These are phyloP conservation scores for Penicillium odoratum DNA, from an alignment of 495 filamentous ascomycete genomes.

Conservation along the genomic window DNA sequence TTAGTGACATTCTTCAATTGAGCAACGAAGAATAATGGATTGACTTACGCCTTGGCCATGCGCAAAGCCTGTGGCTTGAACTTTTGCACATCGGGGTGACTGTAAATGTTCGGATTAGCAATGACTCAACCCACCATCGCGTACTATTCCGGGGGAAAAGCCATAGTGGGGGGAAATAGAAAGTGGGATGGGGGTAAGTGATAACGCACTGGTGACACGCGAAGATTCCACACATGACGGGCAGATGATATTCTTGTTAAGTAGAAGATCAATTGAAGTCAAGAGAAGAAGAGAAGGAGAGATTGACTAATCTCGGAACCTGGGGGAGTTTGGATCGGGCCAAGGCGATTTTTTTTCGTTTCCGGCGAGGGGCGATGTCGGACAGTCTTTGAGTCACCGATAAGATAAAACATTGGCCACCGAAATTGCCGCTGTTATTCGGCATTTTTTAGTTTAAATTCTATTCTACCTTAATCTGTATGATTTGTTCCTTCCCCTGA, in stretches of 20 bases:
- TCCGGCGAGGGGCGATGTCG: slow-evolving; percentile 47
- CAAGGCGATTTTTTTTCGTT: slow-evolving; percentile 36
- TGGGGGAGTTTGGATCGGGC: slow-evolving; percentile 19
- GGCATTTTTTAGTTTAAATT: background rate
- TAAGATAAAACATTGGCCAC: slow-evolving; percentile 39
- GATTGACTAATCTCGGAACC: slow-evolving; percentile 25
- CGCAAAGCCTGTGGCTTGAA: slow-evolving; percentile 97
- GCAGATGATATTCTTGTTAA: slow-evolving; percentile 26
- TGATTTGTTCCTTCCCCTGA: background rate
- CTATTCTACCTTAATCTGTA: background rate
- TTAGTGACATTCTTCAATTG: background rate
- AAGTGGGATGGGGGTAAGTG: slow-evolving; percentile 5
- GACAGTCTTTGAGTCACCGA: slow-evolving; percentile 46
- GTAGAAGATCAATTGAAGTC: slow-evolving; percentile 16
- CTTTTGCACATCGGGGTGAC: slow-evolving; percentile 91
- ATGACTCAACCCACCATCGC: slow-evolving; percentile 13
- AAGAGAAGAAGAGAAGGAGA: slow-evolving; percentile 14
- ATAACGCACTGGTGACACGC: slow-evolving; percentile 81
- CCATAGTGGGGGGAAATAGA: slow-evolving; percentile 15
- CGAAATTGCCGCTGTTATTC: background rate
- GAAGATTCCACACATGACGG: slow-evolving; percentile 79
- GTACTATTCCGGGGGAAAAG: slow-evolving; percentile 9
- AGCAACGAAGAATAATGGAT: background rate
- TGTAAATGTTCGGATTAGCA: slow-evolving; percentile 37
- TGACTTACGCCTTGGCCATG: slow-evolving; percentile 87